Conservation (phyloP, 352 stramenopile species). For the Phytophthora cactorum region DNA sequence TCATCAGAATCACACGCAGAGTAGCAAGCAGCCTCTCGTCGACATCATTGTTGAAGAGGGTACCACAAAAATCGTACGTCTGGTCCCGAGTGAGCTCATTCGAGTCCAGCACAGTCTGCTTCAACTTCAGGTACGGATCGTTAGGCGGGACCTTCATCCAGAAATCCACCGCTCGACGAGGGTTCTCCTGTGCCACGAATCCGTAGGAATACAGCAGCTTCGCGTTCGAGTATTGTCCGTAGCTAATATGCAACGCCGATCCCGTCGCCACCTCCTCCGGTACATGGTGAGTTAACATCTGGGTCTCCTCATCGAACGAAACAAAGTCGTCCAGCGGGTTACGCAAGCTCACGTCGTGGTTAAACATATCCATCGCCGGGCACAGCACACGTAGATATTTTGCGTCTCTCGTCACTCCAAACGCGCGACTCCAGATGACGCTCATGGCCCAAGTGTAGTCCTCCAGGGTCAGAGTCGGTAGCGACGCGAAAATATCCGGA, state of each 20-base stretch:
- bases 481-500: conserved; percentile 46
- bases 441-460: conserved; percentile 82
- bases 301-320: conserved; percentile 48
- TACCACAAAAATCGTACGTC: conserved; percentile 79
- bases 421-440: conserved; percentile 81
- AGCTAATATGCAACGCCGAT: conserved; percentile 62
- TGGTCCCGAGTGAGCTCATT: conserved; percentile 62
- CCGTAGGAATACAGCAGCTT: conserved; percentile 85
- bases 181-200: conserved; percentile 57
- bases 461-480: conserved; percentile 39
- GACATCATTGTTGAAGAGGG: conserved; percentile 53
- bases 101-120: conserved; percentile 67
- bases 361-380: conserved; percentile 81
- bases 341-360: conserved; percentile 60
- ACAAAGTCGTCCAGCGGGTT: conserved; percentile 63
- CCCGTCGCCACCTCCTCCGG: conserved; percentile 35
- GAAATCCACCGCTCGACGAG: conserved; percentile 61
- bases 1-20: conserved; percentile 62
- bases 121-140: conserved; percentile 62
- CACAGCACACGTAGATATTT: conserved; percentile 65
- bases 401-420: conserved; percentile 50
- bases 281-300: conserved; percentile 55
- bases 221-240: conserved; percentile 78
- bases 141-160: conserved; percentile 70
- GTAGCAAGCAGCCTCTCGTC: conserved; percentile 70